Evolutionary conservation across 768 basidiomycete species (phyloP), one percentile per base, ranked within the genome.

Genomic region (Trametopsis cervina): DNA sequence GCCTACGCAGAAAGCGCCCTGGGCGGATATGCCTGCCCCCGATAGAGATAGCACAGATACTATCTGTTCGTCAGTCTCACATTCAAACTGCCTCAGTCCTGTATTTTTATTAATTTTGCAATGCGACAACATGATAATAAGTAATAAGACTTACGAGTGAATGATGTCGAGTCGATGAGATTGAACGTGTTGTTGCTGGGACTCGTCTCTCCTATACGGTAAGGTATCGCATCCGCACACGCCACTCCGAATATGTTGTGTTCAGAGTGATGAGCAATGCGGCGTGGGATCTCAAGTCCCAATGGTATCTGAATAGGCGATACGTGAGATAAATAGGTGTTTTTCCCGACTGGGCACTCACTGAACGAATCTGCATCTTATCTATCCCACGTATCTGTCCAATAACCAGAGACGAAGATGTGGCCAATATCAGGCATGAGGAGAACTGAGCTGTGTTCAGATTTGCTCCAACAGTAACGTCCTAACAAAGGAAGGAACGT

Each of bases 291-390:
- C 47, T 89, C 80, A 22, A 77, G 67, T 2, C 89, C 90, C 9
- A 93, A 66, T 21, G 79, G 72, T 23, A 89, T 68, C 89, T 91
- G 56, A 35, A 38, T n/a, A n/a, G n/a, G n/a, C n/a, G n/a, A n/a
- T n/a, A n/a, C n/a, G n/a, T n/a, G n/a, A n/a, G n/a, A n/a, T 15
- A 24, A 21, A 18, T 27, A 50, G 38, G 42, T 43, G 47, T 41
- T 24, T 17, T 40, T 33, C 10, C 18, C 9, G 38, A 22, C 21
- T 3, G 5, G 18, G 39, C 18, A 52, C 76, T 53, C 61, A 89
- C 89, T 27, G 88, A 77, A 47, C 82, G 80, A 40, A 94, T 80
- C 56, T 94, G 86, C 62, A 92, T 72, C 62, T 87, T 88, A 53
- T 87, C 79, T 10, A 90, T 68, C 50, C 84, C 76, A 25, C 70